These are phyloP conservation scores for Globisporangium yorkense DNA, from an alignment of 352 stramenopile species.

Conservation along the genomic window DNA sequence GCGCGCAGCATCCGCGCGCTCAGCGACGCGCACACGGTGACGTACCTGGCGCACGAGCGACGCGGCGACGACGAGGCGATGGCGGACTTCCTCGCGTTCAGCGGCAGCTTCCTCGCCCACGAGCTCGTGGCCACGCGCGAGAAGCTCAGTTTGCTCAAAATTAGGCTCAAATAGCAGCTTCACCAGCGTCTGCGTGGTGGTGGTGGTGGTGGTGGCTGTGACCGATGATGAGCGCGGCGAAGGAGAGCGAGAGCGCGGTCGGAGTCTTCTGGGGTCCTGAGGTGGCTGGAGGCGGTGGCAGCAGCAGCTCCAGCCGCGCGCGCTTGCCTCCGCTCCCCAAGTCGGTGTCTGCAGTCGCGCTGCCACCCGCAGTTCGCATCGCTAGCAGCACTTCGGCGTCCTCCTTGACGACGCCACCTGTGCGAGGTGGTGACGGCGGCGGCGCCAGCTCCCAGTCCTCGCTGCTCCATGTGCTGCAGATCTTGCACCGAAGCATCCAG, in stretches of 20 bases:
- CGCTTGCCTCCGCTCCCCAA: conserved; percentile 1
- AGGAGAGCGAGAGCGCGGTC: conserved; percentile 12
- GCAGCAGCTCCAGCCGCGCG: not conserved
- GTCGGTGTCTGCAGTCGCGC: not conserved
- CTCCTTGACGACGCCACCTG: conserved; percentile 9
- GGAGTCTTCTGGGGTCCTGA: conserved; percentile 26
- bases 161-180: conserved; percentile 19
- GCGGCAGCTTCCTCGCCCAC: conserved; percentile 22
- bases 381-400: not conserved
- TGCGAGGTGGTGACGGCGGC: not conserved
- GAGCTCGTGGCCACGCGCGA: conserved; percentile 35
- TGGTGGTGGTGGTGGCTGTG: not conserved
- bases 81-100: conserved; percentile 58
- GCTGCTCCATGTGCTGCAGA: conserved; percentile 41
- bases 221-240: not conserved
- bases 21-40: conserved; percentile 42
- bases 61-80: conserved; percentile 71
- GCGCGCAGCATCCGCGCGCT: conserved; percentile 61
- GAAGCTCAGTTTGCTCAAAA: conserved; percentile 47
- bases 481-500: conserved; percentile 35
- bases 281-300: not conserved
- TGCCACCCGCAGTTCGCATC: not conserved
- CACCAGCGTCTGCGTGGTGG: not conserved
- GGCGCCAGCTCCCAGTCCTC: conserved; percentile 11
- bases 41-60: conserved; percentile 66